phyloP scores from a whole-genome alignment of 2,329 filamentous ascomycete species.

The Ustilaginoidea virens region DNA sequence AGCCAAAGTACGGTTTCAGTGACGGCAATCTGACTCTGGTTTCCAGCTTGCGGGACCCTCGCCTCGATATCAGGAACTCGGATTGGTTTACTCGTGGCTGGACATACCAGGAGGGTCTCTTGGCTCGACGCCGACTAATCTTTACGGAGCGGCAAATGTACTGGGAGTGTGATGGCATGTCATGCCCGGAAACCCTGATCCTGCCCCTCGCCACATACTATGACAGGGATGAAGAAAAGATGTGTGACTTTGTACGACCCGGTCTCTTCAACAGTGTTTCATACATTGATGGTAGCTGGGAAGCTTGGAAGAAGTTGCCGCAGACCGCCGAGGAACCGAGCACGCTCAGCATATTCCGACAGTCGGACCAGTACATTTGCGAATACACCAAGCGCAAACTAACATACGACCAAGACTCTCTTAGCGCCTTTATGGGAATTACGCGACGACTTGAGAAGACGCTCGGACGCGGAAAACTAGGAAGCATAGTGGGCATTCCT shows the following conservation, averaged over 20 bases:
- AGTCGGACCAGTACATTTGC: constrained; percentile 17
- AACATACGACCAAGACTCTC: constrained; percentile 16
- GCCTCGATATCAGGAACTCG: constrained; percentile 14
- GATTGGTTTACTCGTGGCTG: constrained; percentile 21
- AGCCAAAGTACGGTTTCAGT: constrained; percentile 17
- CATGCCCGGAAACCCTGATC: constrained; percentile 18
- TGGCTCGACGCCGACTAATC: constrained; percentile 20
- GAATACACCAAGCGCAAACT: constrained; percentile 16
- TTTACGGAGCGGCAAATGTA: constrained; percentile 25
- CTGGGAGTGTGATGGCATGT: constrained; percentile 23
- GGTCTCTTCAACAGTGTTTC: constrained; percentile 20
- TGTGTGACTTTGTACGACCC: constrained; percentile 20
- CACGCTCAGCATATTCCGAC: constrained; percentile 20
- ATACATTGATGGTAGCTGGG: constrained; percentile 19
- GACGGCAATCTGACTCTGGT: constrained; percentile 18
- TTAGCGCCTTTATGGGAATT: constrained; percentile 17
- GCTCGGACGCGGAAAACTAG: constrained; percentile 14
- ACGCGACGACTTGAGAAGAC: constrained; percentile 16
- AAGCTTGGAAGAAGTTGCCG: constrained; percentile 17
- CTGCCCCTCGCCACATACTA: constrained; percentile 17
- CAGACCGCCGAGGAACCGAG: constrained; percentile 14
- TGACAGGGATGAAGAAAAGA: constrained; percentile 16
- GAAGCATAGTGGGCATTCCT: constrained; percentile 16
- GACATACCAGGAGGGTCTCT: constrained; percentile 23
- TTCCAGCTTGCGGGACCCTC: constrained; percentile 16